These are phyloP conservation scores for Ceratocystis cacaofunesta DNA, from an alignment of 2,329 filamentous ascomycete genomes.

Conservation along the genomic window DNA sequence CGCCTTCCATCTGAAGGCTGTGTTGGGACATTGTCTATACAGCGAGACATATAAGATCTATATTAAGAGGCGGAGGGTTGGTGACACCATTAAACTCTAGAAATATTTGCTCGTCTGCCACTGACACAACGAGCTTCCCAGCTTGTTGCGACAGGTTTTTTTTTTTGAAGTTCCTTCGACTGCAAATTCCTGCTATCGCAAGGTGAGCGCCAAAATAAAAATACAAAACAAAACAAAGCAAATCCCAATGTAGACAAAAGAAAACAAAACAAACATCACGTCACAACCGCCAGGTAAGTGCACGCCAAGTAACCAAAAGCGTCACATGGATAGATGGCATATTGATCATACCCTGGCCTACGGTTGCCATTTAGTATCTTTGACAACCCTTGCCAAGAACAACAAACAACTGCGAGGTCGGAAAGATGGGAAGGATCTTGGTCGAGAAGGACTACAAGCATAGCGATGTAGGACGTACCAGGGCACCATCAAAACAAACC, in stretches of 20 bases:
- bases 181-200: neutral
- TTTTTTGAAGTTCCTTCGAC: neutral
- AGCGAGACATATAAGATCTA: neutral
- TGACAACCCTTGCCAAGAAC: neutral
- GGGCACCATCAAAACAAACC: too few relatives aligned
- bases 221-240: neutral
- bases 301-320: neutral
- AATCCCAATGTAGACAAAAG: neutral
- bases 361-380: neutral
- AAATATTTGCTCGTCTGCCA: neutral
- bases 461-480: neutral
- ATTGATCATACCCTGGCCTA: neutral
- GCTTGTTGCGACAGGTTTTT: neutral
- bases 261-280: neutral
- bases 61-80: neutral
- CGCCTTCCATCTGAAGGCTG: neutral
- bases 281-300: constrained; percentile 5
- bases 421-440: neutral
- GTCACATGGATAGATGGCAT: neutral
- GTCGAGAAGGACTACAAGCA: neutral
- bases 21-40: neutral
- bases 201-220: neutral
- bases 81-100: neutral
- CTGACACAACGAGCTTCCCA: neutral
- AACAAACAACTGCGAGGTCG: neutral